Evolutionary conservation across 2,329 filamentous ascomycete species (phyloP).

Genomic region (Arthrobotrys musiformis): DNA sequence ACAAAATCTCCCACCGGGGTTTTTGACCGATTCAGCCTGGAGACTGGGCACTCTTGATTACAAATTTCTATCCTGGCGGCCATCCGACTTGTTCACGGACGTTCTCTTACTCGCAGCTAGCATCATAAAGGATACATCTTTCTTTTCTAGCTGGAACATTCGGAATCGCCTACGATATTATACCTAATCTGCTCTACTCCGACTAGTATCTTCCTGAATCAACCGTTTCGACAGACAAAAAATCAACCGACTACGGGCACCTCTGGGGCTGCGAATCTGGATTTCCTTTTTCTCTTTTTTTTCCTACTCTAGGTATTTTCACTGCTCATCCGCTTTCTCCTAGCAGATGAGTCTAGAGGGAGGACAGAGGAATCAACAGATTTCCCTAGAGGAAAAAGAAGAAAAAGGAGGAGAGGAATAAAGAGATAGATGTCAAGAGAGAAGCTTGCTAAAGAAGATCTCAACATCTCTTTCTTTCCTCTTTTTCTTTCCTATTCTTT

Average conservation of each 20-base stretch:
- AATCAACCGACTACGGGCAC: slow-evolving; percentile 6
- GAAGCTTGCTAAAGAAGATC: slow-evolving; percentile 18
- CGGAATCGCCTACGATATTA: slow-evolving; percentile 44
- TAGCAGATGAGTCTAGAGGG: neutral
- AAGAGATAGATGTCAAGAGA: slow-evolving; percentile 14
- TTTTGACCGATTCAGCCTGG: slow-evolving; percentile 48
- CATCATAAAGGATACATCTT: slow-evolving; percentile 44
- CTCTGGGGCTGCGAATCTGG: neutral
- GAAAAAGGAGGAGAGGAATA: neutral
- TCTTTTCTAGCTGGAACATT: slow-evolving; percentile 42
- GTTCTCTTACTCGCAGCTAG: slow-evolving; percentile 35
- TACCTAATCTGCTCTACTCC: slow-evolving; percentile 56
- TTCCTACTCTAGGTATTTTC: slow-evolving; percentile 7
- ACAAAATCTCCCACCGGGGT: slow-evolving; percentile 22
- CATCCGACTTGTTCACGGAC: slow-evolving; percentile 33
- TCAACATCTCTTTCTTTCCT: slow-evolving; percentile 32
- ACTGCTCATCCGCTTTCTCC: neutral
- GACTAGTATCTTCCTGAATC: slow-evolving; percentile 50
- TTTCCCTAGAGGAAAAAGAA: neutral
- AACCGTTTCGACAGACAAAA: slow-evolving; percentile 17
- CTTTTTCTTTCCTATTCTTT: neutral
- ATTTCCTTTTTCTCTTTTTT: neutral
- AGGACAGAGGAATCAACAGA: neutral
- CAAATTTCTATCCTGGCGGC: slow-evolving; percentile 51
- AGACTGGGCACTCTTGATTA: slow-evolving; percentile 53